Evolutionary conservation across 1,284 basidiomycete genomes (phyloP).

Genomic region (Caloboletus firmus): DNA sequence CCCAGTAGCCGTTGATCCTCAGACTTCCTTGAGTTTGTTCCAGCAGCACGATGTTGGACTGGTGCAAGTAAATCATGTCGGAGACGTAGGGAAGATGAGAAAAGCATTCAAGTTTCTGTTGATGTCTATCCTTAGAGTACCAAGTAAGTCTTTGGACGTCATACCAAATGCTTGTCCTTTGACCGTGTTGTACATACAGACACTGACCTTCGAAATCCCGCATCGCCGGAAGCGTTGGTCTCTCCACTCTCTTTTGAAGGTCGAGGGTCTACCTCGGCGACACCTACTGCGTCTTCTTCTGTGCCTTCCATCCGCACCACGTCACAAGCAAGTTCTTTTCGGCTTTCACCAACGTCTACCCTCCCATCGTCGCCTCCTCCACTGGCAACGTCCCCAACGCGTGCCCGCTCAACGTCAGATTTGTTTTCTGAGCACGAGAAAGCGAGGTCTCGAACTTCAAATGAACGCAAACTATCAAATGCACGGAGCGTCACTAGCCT

Average conservation of each 20-base stretch:
- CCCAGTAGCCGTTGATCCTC: slow-evolving; percentile 53
- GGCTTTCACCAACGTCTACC: slow-evolving; percentile 35
- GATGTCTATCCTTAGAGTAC: slow-evolving; percentile 54
- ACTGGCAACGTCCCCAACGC: slow-evolving; percentile 45
- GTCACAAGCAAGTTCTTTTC: slow-evolving; percentile 30
- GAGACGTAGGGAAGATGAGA: slow-evolving; percentile 60
- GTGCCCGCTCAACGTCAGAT: slow-evolving; percentile 57
- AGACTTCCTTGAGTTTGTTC: slow-evolving; percentile 48
- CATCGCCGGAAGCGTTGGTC: slow-evolving; percentile 60
- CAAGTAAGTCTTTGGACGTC: slow-evolving; percentile 42
- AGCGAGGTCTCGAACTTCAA: slow-evolving; percentile 35
- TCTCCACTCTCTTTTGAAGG: slow-evolving; percentile 52
- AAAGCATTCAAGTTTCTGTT: slow-evolving; percentile 66
- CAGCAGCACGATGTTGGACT: slow-evolving; percentile 64
- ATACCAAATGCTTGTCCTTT: slow-evolving; percentile 6
- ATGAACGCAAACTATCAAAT: slow-evolving; percentile 34
- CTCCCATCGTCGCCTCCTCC: slow-evolving; percentile 37
- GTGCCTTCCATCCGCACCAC: slow-evolving; percentile 34
- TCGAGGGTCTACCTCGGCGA: slow-evolving; percentile 42
- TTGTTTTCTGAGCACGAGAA: slow-evolving; percentile 51
- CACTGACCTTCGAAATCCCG: slow-evolving; percentile 60
- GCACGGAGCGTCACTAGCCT: slow-evolving; percentile 34
- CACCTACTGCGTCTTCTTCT: slow-evolving; percentile 50
- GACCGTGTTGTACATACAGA: slow-evolving; percentile 24
- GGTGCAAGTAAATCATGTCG: slow-evolving; percentile 56